These are phyloP conservation scores for Cucumis melo DNA, from an alignment of 306 rosid species.

Conservation along the genomic window DNA sequence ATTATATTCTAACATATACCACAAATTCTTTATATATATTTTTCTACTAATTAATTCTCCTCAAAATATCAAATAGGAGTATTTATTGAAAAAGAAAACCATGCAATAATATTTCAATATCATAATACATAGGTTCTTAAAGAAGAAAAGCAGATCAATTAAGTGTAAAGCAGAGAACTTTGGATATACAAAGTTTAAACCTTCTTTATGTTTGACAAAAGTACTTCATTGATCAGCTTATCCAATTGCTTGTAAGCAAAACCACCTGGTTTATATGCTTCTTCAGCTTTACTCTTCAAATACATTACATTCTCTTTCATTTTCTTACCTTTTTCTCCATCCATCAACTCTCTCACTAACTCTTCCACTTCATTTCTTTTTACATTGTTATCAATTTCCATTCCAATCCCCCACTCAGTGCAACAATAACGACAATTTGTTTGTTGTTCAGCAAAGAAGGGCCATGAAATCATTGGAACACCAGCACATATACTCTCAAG, in stretches of 20 bases:
- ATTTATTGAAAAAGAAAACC: too few species aligned
- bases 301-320: conserved; percentile 15
- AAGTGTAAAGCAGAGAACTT: too few species aligned
- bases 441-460: conserved; percentile 30
- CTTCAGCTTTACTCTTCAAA: conserved; percentile 6
- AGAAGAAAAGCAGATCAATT: not conserved
- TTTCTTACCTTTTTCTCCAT: conserved; percentile 34
- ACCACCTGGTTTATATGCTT: not conserved
- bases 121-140: too few species aligned
- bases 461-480: conserved; percentile 27
- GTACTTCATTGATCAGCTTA: not conserved
- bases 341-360: conserved; percentile 27
- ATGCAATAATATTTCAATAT: too few species aligned
- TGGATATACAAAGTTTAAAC: not conserved
- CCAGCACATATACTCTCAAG: conserved; percentile 32
- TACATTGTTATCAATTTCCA: conserved; percentile 24
- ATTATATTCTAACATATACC: too few species aligned
- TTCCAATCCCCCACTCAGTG: conserved; percentile 29
- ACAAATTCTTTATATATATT: too few species aligned
- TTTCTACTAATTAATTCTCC: too few species aligned
- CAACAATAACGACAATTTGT: conserved; percentile 18
- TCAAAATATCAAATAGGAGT: too few species aligned
- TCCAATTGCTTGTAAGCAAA: not conserved
- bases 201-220: not conserved
- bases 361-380: conserved; percentile 28